phyloP scores from a whole-genome alignment of 306 rosid species.

The Quercus parvula region DNA sequence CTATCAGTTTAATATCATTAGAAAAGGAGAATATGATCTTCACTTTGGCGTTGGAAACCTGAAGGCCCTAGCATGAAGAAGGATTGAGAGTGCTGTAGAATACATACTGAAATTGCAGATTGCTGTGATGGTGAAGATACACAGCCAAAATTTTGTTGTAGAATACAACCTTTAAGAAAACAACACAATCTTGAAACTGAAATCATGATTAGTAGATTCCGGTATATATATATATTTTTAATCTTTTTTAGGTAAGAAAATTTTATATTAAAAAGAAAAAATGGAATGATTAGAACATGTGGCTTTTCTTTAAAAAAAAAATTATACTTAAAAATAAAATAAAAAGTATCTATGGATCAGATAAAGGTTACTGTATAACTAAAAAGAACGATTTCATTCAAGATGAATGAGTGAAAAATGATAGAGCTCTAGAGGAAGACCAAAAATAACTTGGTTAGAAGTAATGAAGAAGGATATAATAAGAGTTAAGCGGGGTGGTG shows the following conservation, averaged over 20 bases:
- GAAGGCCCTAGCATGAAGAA: background rate
- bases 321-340: background rate
- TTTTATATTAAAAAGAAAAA: too few species aligned
- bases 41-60: background rate
- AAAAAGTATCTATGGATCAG: background rate
- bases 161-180: background rate
- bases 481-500: background rate
- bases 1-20: background rate
- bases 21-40: background rate
- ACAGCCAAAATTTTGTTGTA: background rate
- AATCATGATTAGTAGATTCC: background rate
- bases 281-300: too few species aligned
- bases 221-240: background rate
- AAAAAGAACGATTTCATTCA: background rate
- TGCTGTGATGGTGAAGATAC: background rate
- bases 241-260: too few species aligned
- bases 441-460: background rate
- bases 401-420: background rate
- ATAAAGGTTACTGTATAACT: background rate
- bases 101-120: background rate
- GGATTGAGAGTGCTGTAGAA: background rate
- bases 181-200: background rate
- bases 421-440: background rate
- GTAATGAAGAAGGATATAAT: background rate
- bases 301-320: background rate